Evolutionary conservation across 305 asterid species (phyloP).

Genomic region (Salvia sclarea): DNA sequence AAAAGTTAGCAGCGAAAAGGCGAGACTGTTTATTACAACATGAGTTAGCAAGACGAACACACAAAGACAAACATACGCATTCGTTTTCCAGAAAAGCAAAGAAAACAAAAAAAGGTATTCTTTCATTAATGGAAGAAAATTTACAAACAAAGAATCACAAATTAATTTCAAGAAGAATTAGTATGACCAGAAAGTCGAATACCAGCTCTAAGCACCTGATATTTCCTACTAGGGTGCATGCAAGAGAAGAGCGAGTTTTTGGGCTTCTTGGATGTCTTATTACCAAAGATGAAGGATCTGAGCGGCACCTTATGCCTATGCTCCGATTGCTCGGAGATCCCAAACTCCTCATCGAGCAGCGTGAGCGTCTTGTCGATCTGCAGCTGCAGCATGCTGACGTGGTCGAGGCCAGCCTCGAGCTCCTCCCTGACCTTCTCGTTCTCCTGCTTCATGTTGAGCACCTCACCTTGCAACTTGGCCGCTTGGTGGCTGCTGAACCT

Average conservation of each 20-base stretch:
- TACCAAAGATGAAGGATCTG: slow-evolving; percentile 55
- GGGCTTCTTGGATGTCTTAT: slow-evolving; percentile 42
- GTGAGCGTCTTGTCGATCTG: slow-evolving; percentile 44
- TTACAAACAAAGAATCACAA: slow-evolving; percentile 9
- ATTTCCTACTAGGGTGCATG: slow-evolving; percentile 42
- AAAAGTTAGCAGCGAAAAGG: too few relatives aligned
- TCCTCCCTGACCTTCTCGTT: slow-evolving; percentile 56
- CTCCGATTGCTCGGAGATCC: slow-evolving; percentile 40
- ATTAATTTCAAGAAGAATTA: not conserved
- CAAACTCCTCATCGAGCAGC: slow-evolving; percentile 43
- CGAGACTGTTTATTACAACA: not conserved
- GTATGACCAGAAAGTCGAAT: slow-evolving; percentile 20
- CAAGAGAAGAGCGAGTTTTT: slow-evolving; percentile 46
- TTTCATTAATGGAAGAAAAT: slow-evolving; percentile 5
- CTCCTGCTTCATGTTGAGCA: slow-evolving; percentile 60
- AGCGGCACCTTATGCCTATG: slow-evolving; percentile 43
- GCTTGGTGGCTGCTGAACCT: slow-evolving; percentile 57
- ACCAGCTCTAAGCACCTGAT: slow-evolving; percentile 38
- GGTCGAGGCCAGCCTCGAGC: slow-evolving; percentile 49
- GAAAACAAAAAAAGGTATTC: not conserved
- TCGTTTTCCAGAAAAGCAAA: not conserved
- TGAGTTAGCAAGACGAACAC: too few relatives aligned
- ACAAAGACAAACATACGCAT: too few relatives aligned
- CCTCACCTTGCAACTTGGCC: slow-evolving; percentile 61
- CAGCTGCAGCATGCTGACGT: slow-evolving; percentile 38